Percentiles rank a stretch among this genome's conserved stretches.
These are phyloP conservation scores for Microbotryum saponariae DNA, from an alignment of 1,284 basidiomycete genomes.

Conservation along the genomic window DNA sequence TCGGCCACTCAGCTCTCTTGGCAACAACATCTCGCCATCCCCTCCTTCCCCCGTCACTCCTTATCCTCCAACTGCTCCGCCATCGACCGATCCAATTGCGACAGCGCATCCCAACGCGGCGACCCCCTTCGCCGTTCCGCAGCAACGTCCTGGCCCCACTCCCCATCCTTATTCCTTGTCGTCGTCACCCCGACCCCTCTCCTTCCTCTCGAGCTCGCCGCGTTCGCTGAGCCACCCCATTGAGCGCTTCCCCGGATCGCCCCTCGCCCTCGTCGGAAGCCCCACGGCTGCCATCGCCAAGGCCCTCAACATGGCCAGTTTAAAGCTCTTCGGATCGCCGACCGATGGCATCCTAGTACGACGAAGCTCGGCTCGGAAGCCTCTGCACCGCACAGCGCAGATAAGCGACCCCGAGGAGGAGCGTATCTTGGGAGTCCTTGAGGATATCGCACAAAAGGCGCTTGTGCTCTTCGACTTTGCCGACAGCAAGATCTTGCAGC, in stretches of 20 bases:
- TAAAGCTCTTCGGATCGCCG: constrained; percentile 72
- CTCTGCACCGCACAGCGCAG: constrained; percentile 18
- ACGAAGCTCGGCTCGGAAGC: constrained; percentile 28
- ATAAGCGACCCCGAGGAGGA: constrained; percentile 69
- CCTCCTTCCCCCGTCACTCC: constrained; percentile 40
- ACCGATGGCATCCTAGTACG: constrained; percentile 43
- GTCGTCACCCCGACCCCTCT: constrained; percentile 27
- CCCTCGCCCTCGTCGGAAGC: constrained; percentile 34
- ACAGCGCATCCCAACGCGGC: constrained; percentile 18
- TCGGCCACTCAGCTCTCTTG: constrained; percentile 26
- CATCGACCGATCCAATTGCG: too few species aligned
- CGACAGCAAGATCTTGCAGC: constrained; percentile 76
- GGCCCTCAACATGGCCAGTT: constrained; percentile 78
- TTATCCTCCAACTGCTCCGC: constrained; percentile 27
- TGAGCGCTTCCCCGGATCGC: constrained; percentile 30
- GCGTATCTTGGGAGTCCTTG: constrained; percentile 62
- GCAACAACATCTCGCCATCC: constrained; percentile 34
- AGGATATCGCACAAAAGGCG: constrained; percentile 91
- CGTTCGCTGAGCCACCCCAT: constrained; percentile 13
- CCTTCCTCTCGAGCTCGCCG: constrained; percentile 28
- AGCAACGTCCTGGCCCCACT: constrained; percentile 10
- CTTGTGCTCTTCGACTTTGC: constrained; percentile 87
- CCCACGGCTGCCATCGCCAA: constrained; percentile 50
- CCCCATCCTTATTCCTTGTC: constrained; percentile 31
- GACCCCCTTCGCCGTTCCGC: constrained; percentile 43